Base-by-base conservation (phyloP, 2,329 filamentous ascomycete species). In the Mycosphaerella arachidis region DNA sequence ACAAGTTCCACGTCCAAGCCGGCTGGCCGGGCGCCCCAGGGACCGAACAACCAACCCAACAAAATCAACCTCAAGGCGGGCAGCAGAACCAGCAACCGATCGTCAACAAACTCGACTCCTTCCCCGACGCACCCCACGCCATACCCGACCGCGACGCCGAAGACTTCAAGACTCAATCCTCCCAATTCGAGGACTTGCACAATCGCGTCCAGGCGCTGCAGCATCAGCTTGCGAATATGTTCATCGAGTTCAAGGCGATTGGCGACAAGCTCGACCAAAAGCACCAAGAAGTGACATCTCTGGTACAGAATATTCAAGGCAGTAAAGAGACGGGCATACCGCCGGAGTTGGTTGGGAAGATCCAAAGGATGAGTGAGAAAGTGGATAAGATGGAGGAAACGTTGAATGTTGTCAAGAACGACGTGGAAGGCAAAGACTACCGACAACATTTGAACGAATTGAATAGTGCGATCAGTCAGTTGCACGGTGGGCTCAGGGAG, bases 151-250 rank as follows among this genome's bases (percentile, higher is more conserved):
- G 59, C 40, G 61, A 63, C 20, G 71, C 73, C 18, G 67, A 71
- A 51, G 58, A 68, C 55, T 78, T 81, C 68, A 76, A 75, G 35
- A 75, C 73, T 27, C 74, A 77, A 29, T 70, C 78, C 64, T 74
- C 80, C 57, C 91, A 96, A 74, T 93, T 97, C 72, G 82, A 83
- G 35, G 92, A 97, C 72, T 82, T 97, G 13, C 89, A 96, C 79
- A 89, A 89, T 78, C 89, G 92, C 33, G 79, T 97, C 18, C 91
- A 92, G 74, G 81, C 79, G 67, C 80, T 91, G 60, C 86, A 85
- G 73, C 86, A 91, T 75, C 86, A 89, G 69, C 77, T 91, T 46
- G 80, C 81, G 20, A 82, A 81, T 66, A 79, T 91, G 58, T 86
- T 85, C 74, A 81, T 81, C 46, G 77, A 84, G 58, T 74, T 88